These are phyloP conservation scores for Gossypium gossypioides DNA, from an alignment of 441 rosid species.

Conservation along the genomic window DNA sequence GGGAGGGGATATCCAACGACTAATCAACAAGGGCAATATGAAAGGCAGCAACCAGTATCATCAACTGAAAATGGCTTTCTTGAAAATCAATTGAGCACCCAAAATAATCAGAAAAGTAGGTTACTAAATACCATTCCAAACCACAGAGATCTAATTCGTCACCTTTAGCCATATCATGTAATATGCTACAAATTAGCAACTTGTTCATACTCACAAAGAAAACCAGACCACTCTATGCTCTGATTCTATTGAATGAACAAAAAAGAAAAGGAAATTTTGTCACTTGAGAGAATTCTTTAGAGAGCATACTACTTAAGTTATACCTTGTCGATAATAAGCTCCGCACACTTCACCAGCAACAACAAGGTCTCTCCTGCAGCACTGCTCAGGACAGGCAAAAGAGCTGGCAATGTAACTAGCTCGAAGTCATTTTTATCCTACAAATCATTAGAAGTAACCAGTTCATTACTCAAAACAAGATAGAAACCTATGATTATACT, in stretches of 20 bases:
- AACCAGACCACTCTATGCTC: not conserved
- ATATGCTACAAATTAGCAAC: not conserved
- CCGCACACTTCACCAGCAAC: slow-evolving; percentile 78
- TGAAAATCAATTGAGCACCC: not conserved
- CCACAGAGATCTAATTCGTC: not conserved
- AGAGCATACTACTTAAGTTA: slow-evolving; percentile 11
- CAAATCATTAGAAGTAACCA: slow-evolving; percentile 21
- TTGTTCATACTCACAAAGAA: not conserved
- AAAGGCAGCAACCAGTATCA: not conserved
- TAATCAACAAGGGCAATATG: not conserved
- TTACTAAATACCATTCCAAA: not conserved
- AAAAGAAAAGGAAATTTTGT: not conserved
- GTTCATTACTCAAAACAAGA: not conserved
- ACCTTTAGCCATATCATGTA: not conserved
- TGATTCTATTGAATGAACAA: not conserved
- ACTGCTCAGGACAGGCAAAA: slow-evolving; percentile 74
- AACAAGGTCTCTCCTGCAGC: slow-evolving; percentile 90
- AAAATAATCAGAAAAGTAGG: slow-evolving; percentile 5
- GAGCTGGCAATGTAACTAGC: slow-evolving; percentile 82
- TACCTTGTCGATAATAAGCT: slow-evolving; percentile 80
- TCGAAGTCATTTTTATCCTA: slow-evolving; percentile 86
- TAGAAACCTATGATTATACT: not conserved
- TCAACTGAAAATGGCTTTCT: not conserved
- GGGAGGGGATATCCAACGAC: not conserved
- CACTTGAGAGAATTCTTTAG: not conserved